Percentiles rank a stretch among this genome's conserved stretches.
These are phyloP conservation scores for Panaeolus cyanescens DNA, from an alignment of 768 basidiomycete species.

Conservation along the genomic window DNA sequence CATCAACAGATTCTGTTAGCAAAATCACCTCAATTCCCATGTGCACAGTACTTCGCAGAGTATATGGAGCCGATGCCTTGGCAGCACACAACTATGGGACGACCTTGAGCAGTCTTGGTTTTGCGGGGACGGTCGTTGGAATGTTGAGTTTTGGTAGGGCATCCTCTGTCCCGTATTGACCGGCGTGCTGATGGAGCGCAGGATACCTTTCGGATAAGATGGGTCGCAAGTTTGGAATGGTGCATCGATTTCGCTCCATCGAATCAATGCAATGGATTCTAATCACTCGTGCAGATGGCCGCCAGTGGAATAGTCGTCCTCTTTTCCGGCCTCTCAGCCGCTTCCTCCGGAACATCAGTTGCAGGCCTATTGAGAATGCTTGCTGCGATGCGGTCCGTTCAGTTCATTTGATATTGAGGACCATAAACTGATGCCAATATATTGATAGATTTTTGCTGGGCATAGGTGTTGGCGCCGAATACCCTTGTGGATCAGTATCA, in stretches of 20 bases:
- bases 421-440: neutral
- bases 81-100: slow-evolving; percentile 57
- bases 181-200: slow-evolving; percentile 13
- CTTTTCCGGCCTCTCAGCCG: slow-evolving; percentile 83
- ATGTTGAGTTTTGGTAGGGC: slow-evolving; percentile 72
- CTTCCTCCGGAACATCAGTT: slow-evolving; percentile 78
- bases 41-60: slow-evolving; percentile 59
- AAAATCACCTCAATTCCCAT: neutral
- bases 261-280: slow-evolving; percentile 13
- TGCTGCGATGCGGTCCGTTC: slow-evolving; percentile 66
- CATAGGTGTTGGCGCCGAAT: slow-evolving; percentile 86
- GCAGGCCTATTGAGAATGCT: slow-evolving; percentile 78
- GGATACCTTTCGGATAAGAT: slow-evolving; percentile 82
- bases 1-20: neutral
- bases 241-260: slow-evolving; percentile 26
- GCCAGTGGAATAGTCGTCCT: slow-evolving; percentile 84
- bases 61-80: slow-evolving; percentile 65
- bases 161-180: neutral
- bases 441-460: slow-evolving; percentile 76
- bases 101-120: slow-evolving; percentile 68
- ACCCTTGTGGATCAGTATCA: slow-evolving; percentile 89
- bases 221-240: slow-evolving; percentile 90
- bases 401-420: neutral
- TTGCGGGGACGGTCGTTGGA: slow-evolving; percentile 86
- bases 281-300: slow-evolving; percentile 52